A percentile compares a stretch with the other conserved stretches of the same genome.
These are phyloP conservation scores for Pseudogymnoascus sp. DNA, from an alignment of 2,329 filamentous ascomycete genomes.

Conservation along the genomic window DNA sequence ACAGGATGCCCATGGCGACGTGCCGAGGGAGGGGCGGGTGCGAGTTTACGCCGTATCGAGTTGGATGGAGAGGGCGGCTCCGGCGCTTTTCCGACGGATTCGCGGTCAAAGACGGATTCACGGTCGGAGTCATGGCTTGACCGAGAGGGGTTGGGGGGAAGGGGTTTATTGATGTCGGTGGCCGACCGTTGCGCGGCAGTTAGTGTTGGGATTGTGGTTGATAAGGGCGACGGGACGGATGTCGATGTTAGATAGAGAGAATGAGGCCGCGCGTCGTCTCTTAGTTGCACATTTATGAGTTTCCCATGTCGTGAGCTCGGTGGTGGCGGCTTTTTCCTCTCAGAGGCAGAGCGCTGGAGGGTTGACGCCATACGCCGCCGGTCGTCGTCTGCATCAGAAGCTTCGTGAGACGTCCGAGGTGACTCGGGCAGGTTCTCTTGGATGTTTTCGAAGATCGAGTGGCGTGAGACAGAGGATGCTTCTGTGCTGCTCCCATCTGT, in stretches of 20 bases:
- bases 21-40: conserved; percentile 33
- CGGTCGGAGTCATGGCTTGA: conserved; percentile 32
- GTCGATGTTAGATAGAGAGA: conserved; percentile 6
- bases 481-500: conserved; percentile 47
- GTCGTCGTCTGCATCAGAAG: conserved; percentile 46
- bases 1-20: conserved; percentile 25
- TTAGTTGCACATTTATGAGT: conserved; percentile 48
- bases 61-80: conserved; percentile 31
- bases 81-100: conserved; percentile 43
- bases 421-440: conserved; percentile 36
- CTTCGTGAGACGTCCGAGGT: conserved; percentile 50
- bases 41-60: conserved; percentile 27
- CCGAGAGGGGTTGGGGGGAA: conserved; percentile 45
- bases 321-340: conserved; percentile 62
- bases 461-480: conserved; percentile 48
- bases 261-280: conserved; percentile 25
- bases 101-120: conserved; percentile 45
- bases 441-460: conserved; percentile 47
- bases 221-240: conserved; percentile 18
- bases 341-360: conserved; percentile 25
- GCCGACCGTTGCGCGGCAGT: conserved; percentile 30
- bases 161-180: conserved; percentile 52
- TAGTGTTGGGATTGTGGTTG: conserved; percentile 14
- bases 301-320: conserved; percentile 74
- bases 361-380: conserved; percentile 28